Evolutionary conservation across 23 red algal species (phyloP).

Genomic region (Pyropia haitanensis): DNA sequence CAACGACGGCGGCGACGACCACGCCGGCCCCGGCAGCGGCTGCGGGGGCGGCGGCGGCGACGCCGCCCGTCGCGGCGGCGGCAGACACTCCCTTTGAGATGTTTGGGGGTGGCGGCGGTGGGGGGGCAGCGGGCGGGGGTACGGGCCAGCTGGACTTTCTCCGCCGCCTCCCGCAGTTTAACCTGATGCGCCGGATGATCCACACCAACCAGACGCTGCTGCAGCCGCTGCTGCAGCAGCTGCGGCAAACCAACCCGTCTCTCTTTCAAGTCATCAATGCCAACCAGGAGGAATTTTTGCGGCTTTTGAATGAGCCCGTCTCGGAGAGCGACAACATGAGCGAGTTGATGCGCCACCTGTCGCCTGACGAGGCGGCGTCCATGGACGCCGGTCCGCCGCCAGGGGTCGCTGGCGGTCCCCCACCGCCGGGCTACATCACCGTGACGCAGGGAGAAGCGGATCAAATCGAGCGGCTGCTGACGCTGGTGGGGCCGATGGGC

Average conservation of each 20-base stretch:
- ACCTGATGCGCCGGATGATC: constrained; percentile 76
- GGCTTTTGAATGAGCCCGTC: constrained; percentile 83
- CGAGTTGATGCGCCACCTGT: constrained; percentile 46
- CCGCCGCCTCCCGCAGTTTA: constrained; percentile 62
- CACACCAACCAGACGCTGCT: constrained; percentile 74
- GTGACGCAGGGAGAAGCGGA: constrained; percentile 81
- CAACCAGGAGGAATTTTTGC: constrained; percentile 82
- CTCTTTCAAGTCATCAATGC: constrained; percentile 69
- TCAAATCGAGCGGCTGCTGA: constrained; percentile 69
- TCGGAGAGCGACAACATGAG: constrained; percentile 37
- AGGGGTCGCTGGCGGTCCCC: neutral
- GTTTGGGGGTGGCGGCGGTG: constrained; percentile 1
- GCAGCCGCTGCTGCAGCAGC: constrained; percentile 72
- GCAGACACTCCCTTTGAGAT: no score
- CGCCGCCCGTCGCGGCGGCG: neutral
- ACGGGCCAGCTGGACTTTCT: constrained; percentile 69
- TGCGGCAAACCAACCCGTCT: constrained; percentile 59
- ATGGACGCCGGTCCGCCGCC: constrained; percentile 25
- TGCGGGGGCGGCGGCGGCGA: neutral
- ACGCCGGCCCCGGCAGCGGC: neutral
- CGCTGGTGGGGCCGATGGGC: constrained; percentile 64
- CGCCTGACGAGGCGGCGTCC: constrained; percentile 2
- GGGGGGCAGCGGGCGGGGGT: constrained; percentile 4
- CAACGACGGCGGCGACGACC: constrained; percentile 1
- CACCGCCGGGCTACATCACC: constrained; percentile 26